A percentile compares a stretch with the other conserved stretches of the same genome.
phyloP scores from a whole-genome alignment of 805 yeast genomes.

The Metschnikowia colocasiae region DNA sequence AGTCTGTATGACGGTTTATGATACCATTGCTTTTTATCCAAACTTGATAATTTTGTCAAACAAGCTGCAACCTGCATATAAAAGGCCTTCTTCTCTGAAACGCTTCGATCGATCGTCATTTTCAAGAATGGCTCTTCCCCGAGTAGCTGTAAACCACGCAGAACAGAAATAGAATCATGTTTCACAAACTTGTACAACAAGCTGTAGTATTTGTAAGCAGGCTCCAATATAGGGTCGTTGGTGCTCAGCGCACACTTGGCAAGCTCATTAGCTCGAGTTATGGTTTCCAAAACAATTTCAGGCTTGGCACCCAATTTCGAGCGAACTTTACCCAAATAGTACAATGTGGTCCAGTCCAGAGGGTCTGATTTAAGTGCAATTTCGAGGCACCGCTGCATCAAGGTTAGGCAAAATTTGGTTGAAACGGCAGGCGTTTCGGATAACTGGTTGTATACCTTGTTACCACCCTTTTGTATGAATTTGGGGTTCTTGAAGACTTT shows the following conservation, averaged over 20 bases:
- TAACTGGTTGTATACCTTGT: constrained; percentile 25
- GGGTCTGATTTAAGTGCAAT: constrained; percentile 44
- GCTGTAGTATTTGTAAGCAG: constrained; percentile 66
- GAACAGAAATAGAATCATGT: constrained; percentile 28
- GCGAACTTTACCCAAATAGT: constrained; percentile 55
- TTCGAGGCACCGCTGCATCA: constrained; percentile 40
- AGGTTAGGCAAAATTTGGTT: constrained; percentile 32
- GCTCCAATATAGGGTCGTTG: constrained; percentile 65
- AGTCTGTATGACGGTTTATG: constrained; percentile 76
- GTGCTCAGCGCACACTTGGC: neutral
- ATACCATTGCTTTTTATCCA: constrained; percentile 88
- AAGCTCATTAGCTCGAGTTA: constrained; percentile 17
- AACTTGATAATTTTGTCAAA: constrained; percentile 43
- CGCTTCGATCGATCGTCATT: constrained; percentile 6
- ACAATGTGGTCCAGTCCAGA: constrained; percentile 59
- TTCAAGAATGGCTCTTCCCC: constrained; percentile 28
- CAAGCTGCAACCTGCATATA: constrained; percentile 41
- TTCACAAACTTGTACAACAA: constrained; percentile 54
- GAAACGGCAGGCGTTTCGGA: constrained; percentile 22
- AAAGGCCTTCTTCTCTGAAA: constrained; percentile 25
- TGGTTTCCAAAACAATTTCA: constrained; percentile 33
- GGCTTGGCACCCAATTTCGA: constrained; percentile 43
- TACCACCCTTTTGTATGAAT: constrained; percentile 25
- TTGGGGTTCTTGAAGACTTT: constrained; percentile 37
- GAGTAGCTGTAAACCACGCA: constrained; percentile 40